Evolutionary conservation across 768 basidiomycete species (phyloP).

Genomic region (Leucocoprinus birnbaumii): DNA sequence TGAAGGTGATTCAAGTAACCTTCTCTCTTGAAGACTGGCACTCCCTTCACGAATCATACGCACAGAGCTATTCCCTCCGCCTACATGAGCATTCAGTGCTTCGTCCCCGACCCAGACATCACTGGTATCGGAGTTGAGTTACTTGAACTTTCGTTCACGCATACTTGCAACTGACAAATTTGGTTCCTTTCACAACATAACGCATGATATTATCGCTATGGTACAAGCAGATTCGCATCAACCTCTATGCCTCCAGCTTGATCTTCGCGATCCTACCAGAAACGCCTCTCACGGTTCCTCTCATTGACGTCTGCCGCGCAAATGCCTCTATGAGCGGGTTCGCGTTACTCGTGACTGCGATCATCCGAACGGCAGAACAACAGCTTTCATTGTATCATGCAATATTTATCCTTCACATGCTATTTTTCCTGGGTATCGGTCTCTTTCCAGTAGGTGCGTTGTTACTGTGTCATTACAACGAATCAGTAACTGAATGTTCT

Average conservation of each 20-base stretch:
- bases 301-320: slow-evolving; percentile 11
- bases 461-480: too few species aligned
- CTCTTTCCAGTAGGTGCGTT: slow-evolving; percentile 11
- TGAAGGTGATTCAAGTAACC: too few species aligned
- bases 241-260: slow-evolving; percentile 14
- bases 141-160: background rate
- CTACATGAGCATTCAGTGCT: background rate
- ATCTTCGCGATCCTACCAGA: slow-evolving; percentile 13
- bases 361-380: slow-evolving; percentile 12
- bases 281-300: slow-evolving; percentile 4
- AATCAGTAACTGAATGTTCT: too few species aligned
- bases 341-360: slow-evolving; percentile 14
- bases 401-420: slow-evolving; percentile 15
- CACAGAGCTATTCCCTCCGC: too few species aligned
- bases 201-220: too few species aligned
- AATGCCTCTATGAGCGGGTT: slow-evolving; percentile 14
- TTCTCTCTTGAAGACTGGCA: too few species aligned
- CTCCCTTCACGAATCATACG: too few species aligned
- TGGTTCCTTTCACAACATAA: too few species aligned
- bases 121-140: slow-evolving; percentile 2
- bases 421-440: slow-evolving; percentile 14
- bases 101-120: background rate
- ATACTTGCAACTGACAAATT: too few species aligned
- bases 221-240: slow-evolving; percentile 15
- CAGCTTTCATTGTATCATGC: slow-evolving; percentile 16